phyloP scores from a whole-genome alignment of 2,329 filamentous ascomycete genomes.

The Claviceps sp. region DNA sequence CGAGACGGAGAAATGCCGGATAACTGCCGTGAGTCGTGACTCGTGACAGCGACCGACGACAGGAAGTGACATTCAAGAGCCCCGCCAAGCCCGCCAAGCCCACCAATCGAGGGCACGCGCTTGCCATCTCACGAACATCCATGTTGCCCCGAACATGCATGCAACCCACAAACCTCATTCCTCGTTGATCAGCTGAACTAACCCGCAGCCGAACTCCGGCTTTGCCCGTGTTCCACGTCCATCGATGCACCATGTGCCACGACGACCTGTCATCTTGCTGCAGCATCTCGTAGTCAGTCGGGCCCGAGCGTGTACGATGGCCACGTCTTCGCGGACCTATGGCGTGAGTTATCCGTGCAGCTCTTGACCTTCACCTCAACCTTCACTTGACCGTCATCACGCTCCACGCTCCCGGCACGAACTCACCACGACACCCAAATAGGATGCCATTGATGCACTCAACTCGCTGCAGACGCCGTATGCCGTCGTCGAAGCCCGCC shows the following conservation, averaged over 20 bases:
- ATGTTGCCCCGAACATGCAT: no score
- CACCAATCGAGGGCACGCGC: neutral
- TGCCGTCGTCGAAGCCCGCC: conserved; percentile 63
- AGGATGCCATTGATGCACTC: conserved; percentile 77
- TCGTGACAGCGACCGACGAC: no score
- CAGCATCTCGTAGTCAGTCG: conserved; percentile 9
- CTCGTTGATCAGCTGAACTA: neutral
- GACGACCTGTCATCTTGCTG: conserved; percentile 14
- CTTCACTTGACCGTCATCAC: neutral
- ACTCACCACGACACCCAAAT: conserved; percentile 1
- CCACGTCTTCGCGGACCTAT: conserved; percentile 19
- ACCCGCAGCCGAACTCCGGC: neutral
- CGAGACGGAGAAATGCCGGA: conserved; percentile 14
- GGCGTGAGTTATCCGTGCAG: conserved; percentile 14
- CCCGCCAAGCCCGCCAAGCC: no score
- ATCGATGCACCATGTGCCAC: conserved; percentile 12
- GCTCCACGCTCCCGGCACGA: neutral
- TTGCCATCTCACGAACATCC: neutral
- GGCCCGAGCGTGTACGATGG: conserved; percentile 14
- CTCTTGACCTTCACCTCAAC: neutral
- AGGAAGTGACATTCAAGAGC: no score
- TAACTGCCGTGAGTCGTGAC: no score
- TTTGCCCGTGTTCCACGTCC: neutral
- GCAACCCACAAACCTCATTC: neutral
- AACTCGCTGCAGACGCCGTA: conserved; percentile 89